Base-by-base conservation (phyloP, 2,329 filamentous ascomycete genomes). In the Colletotrichum tamarilloi region DNA sequence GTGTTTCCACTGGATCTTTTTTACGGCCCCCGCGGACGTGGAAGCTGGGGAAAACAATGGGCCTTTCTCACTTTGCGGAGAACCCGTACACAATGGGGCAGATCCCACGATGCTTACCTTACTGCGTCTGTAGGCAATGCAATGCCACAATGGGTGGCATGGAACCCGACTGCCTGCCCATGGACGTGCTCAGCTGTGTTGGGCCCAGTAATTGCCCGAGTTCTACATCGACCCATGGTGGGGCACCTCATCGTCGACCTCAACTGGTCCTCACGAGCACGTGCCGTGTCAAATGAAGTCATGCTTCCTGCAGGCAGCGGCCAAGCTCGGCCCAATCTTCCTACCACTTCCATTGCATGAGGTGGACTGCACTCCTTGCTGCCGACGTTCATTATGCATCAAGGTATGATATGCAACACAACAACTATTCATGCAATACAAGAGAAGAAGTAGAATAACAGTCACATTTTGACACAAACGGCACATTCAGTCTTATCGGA, bases 211-310 rank as follows among this genome's bases (percentile, higher is more conserved):
- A 46, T 73, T 56, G 70, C 59, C 60, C 70, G 65, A 67, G 28
- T 53, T 63, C 60, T 52, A 26, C 3, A 4, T 26, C 32, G 28
- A 26, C 60, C 28, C 52, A 5, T 35, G n/a, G n/a, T 22, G n/a
- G 26, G n/a, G 57, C 19, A 5, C 16, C 8, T 22, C 11, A 32
- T 5, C 19, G 8, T 35, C 32, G 32, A n/a, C 38, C 38, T 42
- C 38, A 42, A 42, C 38, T 42, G 38, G 16, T 42, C 38, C 38
- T 42, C 38, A 7, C 14, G 14, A 49, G 56, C 70, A 73, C 70
- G 70, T 73, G 60, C 60, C 55, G 38, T 65, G 60, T 56, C 67
- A 70, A n/a, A 67, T 70, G 55, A 67, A 67, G 63, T 70, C 68
- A 70, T 67, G 57, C 38, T 38, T 63, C 32, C 60, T 19, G 42